Percentiles rank a stretch among this genome's conserved stretches.
phyloP scores from a whole-genome alignment of 176 grass and related monocot genomes.

The Zoysia japonica region DNA sequence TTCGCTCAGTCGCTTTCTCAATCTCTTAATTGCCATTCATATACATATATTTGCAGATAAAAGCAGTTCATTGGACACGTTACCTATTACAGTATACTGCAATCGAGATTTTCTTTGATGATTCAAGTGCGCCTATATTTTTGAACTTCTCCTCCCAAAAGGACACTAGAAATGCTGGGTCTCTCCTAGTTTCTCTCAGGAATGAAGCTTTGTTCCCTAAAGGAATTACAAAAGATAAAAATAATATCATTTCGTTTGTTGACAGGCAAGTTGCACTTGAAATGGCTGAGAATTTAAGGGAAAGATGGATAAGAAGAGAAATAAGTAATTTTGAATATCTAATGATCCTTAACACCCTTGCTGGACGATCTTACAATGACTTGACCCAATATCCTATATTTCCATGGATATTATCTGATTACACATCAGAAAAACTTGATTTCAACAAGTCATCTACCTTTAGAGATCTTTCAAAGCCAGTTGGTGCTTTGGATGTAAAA shows the following conservation, averaged over 20 bases:
- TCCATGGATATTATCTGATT: slow-evolving; percentile 95
- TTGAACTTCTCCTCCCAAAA: slow-evolving; percentile 91
- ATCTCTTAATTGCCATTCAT: neutral
- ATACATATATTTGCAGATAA: slow-evolving; percentile 56
- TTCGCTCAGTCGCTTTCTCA: neutral
- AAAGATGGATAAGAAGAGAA: slow-evolving; percentile 94
- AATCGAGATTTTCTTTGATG: slow-evolving; percentile 88
- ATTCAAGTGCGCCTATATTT: slow-evolving; percentile 85
- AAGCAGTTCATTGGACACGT: slow-evolving; percentile 91
- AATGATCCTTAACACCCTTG: slow-evolving; percentile 91
- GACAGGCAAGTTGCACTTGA: slow-evolving; percentile 82
- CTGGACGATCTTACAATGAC: slow-evolving; percentile 94
- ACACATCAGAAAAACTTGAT: slow-evolving; percentile 94
- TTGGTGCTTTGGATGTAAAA: slow-evolving; percentile 87
- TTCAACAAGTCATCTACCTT: slow-evolving; percentile 94
- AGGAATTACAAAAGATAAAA: slow-evolving; percentile 83
- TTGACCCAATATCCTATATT: slow-evolving; percentile 95
- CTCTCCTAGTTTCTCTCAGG: slow-evolving; percentile 84
- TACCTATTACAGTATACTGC: slow-evolving; percentile 91
- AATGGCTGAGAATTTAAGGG: slow-evolving; percentile 85
- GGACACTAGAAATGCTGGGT: slow-evolving; percentile 83
- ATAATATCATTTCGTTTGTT: slow-evolving; percentile 75
- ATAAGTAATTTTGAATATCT: slow-evolving; percentile 98
- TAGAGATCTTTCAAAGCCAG: slow-evolving; percentile 90
- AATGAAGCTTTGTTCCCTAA: slow-evolving; percentile 93